A percentile compares a stretch with the other conserved stretches of the same genome.
Conservation (phyloP, 805 yeast species). For the Yamadazyma paraphyllophila region DNA sequence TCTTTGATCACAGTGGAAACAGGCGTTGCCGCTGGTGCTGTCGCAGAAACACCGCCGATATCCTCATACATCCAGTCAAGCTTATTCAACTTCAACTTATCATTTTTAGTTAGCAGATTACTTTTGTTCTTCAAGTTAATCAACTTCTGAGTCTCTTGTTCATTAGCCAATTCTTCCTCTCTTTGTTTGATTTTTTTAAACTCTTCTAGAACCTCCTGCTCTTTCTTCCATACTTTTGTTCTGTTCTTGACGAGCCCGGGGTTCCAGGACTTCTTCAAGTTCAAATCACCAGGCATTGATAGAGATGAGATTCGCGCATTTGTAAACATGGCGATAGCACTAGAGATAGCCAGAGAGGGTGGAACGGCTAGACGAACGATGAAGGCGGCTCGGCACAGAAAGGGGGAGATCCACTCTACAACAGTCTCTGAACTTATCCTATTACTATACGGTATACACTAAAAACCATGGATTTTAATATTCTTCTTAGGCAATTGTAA, state of each 20-base stretch:
- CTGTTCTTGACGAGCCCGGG: slow-evolving; percentile 85
- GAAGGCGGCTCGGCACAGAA: no score
- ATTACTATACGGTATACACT: slow-evolving; percentile 2
- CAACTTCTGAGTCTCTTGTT: slow-evolving; percentile 58
- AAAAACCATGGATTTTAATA: slow-evolving; percentile 93
- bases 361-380: background rate
- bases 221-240: slow-evolving; percentile 78
- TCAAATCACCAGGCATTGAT: slow-evolving; percentile 69
- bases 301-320: background rate
- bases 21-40: background rate
- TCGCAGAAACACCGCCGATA: slow-evolving; percentile 19
- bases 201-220: slow-evolving; percentile 75
- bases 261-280: slow-evolving; percentile 94
- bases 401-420: background rate
- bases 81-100: slow-evolving; percentile 41
- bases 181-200: slow-evolving; percentile 61
- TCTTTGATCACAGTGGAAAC: slow-evolving; percentile 12
- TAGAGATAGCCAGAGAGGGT: no score
- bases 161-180: slow-evolving; percentile 60
- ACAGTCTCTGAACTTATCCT: background rate
- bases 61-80: slow-evolving; percentile 88
- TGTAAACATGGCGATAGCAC: no score
- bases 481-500: slow-evolving; percentile 91
- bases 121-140: slow-evolving; percentile 44
- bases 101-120: slow-evolving; percentile 30